Evolutionary conservation across 768 basidiomycete genomes (phyloP).

Genomic region (Artomyces pyxidatus): DNA sequence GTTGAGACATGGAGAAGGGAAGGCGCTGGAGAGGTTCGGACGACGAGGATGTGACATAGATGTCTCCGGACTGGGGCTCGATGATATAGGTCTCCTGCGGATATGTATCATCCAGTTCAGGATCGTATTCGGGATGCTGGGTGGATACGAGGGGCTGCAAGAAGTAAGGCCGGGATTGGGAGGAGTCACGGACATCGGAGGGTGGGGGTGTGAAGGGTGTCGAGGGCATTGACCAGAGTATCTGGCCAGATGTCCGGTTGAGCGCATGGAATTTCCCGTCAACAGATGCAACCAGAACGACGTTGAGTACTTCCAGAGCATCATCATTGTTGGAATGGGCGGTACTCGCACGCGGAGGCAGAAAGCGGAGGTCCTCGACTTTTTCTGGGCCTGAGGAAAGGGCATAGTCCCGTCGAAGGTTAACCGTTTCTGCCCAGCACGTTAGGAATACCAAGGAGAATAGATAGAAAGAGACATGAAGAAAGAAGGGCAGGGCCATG

Average conservation of each 20-base stretch:
- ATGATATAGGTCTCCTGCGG: slow-evolving; percentile 81
- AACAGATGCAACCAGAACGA: slow-evolving; percentile 85
- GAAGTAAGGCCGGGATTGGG: slow-evolving; percentile 32
- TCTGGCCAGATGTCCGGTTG: slow-evolving; percentile 74
- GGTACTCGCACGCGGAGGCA: slow-evolving; percentile 9
- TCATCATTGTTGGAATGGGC: slow-evolving; percentile 13
- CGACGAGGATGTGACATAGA: slow-evolving; percentile 75
- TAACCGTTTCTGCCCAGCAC: slow-evolving; percentile 21
- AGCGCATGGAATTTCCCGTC: slow-evolving; percentile 95
- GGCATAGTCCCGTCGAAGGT: slow-evolving; percentile 17
- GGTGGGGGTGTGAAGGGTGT: slow-evolving; percentile 33
- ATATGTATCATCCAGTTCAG: slow-evolving; percentile 45
- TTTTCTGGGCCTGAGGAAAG: not conserved
- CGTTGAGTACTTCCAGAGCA: slow-evolving; percentile 64
- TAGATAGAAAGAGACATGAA: slow-evolving; percentile 7
- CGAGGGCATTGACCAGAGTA: slow-evolving; percentile 84
- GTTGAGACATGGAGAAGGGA: slow-evolving; percentile 84
- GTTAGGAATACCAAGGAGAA: slow-evolving; percentile 16
- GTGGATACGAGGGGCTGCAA: slow-evolving; percentile 73
- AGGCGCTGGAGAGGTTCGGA: slow-evolving; percentile 74
- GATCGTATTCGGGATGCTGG: slow-evolving; percentile 48
- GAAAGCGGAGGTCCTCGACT: slow-evolving; percentile 10
- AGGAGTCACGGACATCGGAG: slow-evolving; percentile 15
- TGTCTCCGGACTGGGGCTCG: slow-evolving; percentile 90
- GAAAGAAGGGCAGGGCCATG: slow-evolving; percentile 10